These are phyloP conservation scores for Mycena latifolia DNA, from an alignment of 768 basidiomycete genomes.

Conservation along the genomic window DNA sequence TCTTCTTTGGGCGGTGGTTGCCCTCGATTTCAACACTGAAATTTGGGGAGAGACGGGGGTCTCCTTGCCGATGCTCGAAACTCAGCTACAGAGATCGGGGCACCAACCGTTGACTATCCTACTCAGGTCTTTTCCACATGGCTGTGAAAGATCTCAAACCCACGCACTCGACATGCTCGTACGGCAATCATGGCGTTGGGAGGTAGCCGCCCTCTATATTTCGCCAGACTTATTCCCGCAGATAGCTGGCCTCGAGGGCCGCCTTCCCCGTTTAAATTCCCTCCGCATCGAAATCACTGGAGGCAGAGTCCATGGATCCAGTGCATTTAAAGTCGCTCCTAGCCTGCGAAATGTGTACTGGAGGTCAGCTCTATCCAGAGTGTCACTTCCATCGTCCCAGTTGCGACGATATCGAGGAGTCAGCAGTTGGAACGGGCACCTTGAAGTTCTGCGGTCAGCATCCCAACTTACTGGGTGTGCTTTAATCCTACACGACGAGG, in stretches of 20 bases:
- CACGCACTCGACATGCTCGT: not conserved
- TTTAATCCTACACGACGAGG: not conserved
- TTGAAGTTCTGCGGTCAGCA: not conserved
- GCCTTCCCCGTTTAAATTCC: not conserved
- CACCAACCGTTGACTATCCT: not conserved
- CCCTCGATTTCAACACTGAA: not conserved
- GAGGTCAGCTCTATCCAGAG: not conserved
- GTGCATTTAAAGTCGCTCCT: conserved; percentile 1
- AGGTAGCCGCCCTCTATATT: not conserved
- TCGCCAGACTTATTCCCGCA: not conserved
- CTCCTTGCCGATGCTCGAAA: not conserved
- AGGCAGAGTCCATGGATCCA: not conserved
- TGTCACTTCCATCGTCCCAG: not conserved
- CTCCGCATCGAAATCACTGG: conserved; percentile 6
- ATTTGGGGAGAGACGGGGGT: too few species aligned
- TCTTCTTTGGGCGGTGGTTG: not conserved
- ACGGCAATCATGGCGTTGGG: not conserved
- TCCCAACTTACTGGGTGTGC: not conserved
- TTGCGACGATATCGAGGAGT: not conserved
- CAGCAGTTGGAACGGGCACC: not conserved
- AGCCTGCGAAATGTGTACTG: not conserved
- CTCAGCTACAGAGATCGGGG: not conserved
- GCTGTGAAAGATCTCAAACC: not conserved
- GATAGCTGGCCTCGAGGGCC: not conserved
- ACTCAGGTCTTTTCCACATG: not conserved